Percentiles rank a stretch among this genome's conserved stretches.
Evolutionary conservation across 116 monocot genomes (phyloP).

Genomic region (Papilionanthe hybrid): DNA sequence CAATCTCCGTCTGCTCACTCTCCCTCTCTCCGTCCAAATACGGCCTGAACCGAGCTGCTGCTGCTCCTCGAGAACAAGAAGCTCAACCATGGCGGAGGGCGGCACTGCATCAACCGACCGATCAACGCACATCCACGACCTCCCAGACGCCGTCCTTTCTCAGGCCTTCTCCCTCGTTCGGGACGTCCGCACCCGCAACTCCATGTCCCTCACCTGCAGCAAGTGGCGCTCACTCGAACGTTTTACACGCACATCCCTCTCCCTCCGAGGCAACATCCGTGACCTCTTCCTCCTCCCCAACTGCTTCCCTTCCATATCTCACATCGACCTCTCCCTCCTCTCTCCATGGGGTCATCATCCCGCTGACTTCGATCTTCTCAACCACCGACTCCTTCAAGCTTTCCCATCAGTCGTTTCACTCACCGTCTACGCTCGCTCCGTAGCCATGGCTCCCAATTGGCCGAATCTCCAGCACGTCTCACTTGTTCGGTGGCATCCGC

Average conservation of each 20-base stretch:
- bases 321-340: background rate
- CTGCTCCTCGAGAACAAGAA: background rate
- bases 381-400: conserved; percentile 25
- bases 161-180: conserved; percentile 37
- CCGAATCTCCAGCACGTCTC: conserved; percentile 29
- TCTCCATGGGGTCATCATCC: background rate
- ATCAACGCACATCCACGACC: conserved; percentile 39
- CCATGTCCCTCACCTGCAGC: conserved; percentile 54
- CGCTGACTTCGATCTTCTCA: conserved; percentile 5
- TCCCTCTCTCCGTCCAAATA: background rate
- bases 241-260: conserved; percentile 52
- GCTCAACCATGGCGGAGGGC: background rate
- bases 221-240: conserved; percentile 58
- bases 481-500: conserved; percentile 89
- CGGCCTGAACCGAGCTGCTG: no score
- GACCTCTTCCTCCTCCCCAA: conserved; percentile 52
- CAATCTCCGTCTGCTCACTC: background rate
- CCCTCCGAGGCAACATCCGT: conserved; percentile 77
- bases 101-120: background rate
- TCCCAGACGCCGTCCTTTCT: conserved; percentile 68
- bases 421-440: conserved; percentile 53
- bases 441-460: conserved; percentile 38
- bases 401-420: conserved; percentile 55
- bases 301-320: conserved; percentile 46
- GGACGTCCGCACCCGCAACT: conserved; percentile 65